phyloP scores from a whole-genome alignment of 306 rosid species.

The Medicago ruthenica region DNA sequence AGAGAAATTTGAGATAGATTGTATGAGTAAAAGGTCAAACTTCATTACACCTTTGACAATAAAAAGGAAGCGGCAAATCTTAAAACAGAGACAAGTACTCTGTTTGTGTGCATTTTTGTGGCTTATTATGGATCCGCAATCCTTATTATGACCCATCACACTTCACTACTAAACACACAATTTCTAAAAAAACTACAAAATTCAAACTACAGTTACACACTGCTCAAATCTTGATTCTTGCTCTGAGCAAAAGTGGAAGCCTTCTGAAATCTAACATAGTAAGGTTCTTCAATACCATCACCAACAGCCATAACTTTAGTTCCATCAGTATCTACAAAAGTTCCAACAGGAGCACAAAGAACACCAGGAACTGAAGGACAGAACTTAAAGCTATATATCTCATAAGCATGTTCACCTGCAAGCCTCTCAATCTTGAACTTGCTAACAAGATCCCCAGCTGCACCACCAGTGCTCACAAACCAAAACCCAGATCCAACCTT shows the following conservation, averaged over 20 bases:
- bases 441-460: neutral
- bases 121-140: neutral
- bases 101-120: neutral
- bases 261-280: conserved; percentile 49
- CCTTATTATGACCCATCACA: neutral
- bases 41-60: neutral
- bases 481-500: conserved; percentile 45
- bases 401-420: conserved; percentile 46
- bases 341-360: conserved; percentile 47
- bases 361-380: conserved; percentile 44
- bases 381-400: conserved; percentile 48
- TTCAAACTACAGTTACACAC: neutral
- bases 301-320: conserved; percentile 51
- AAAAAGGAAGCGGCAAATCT: neutral
- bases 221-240: conserved; percentile 27
- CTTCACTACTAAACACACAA: conserved; percentile 7
- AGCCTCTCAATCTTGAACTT: conserved; percentile 52
- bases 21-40: neutral
- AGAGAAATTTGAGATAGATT: too few species aligned
- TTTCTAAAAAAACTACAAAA: neutral
- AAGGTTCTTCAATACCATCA: conserved; percentile 33
- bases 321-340: conserved; percentile 41
- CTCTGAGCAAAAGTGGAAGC: neutral
- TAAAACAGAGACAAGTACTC: conserved; percentile 1
- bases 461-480: conserved; percentile 43